Evolutionary conservation across 2,329 filamentous ascomycete species (phyloP).

Genomic region (Trichoderma asperellum): DNA sequence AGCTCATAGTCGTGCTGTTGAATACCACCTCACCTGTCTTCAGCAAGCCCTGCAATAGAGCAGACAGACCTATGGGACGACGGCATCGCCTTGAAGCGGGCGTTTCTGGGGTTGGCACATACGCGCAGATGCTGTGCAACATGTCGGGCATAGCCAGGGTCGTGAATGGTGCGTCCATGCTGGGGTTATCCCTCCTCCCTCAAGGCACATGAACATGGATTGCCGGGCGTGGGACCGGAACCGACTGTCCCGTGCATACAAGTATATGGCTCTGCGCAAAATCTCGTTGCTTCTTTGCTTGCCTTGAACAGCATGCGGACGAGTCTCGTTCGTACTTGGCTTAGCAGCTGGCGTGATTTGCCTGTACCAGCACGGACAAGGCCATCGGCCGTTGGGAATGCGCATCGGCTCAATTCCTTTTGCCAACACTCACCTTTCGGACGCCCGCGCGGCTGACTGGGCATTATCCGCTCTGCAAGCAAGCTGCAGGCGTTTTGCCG

Average conservation of each 20-base stretch:
- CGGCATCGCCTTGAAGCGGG: conserved; percentile 7
- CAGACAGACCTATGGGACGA: conserved; percentile 1
- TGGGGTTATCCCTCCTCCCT: conserved; percentile 12
- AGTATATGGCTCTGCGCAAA: background rate
- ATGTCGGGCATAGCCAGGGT: conserved; percentile 15
- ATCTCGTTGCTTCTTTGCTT: background rate
- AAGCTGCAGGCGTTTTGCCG: conserved; percentile 14
- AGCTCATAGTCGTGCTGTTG: background rate
- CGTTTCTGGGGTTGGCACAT: conserved; percentile 23
- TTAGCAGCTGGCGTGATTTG: background rate
- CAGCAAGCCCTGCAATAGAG: conserved; percentile 2
- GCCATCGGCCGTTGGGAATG: background rate
- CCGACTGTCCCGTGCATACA: conserved; percentile 11
- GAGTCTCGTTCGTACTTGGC: background rate
- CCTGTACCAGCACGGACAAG: background rate
- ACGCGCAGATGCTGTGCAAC: conserved; percentile 25
- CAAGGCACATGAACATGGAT: conserved; percentile 7
- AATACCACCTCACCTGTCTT: background rate
- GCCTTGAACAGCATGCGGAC: background rate
- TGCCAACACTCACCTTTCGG: background rate
- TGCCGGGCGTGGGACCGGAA: background rate
- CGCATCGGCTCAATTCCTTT: conserved; percentile 4
- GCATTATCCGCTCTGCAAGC: conserved; percentile 11
- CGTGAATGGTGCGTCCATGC: conserved; percentile 7
- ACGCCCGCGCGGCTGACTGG: background rate